Base-by-base conservation (phyloP, 495 filamentous ascomycete species). In the Neurospora sp. region DNA sequence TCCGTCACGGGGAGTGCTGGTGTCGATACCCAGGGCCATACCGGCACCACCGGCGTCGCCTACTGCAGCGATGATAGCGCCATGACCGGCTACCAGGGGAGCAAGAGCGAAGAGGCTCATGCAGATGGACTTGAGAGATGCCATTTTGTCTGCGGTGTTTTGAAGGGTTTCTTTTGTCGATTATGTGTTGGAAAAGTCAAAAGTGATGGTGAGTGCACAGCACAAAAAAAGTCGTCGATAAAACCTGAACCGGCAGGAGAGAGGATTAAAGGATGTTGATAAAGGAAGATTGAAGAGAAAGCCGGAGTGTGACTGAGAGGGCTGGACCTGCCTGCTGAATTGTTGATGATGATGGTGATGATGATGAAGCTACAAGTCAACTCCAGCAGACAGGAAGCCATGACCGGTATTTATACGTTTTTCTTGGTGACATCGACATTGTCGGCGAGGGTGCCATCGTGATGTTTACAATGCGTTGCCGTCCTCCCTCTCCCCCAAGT, bases 1-100 rank as follows among this genome's bases (percentile, higher is more conserved):
- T 40, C 86, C 86, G 71, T 86, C 85, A 20, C 86, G 86, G 16
- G 86, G 86, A 6, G 86, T 88, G 71, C 75, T 76, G 66, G 82
- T 79, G 76, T 87, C 82, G 74, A 88, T 81, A 71, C 83, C 82
- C 2, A 85, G 79, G n/a, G 79, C 80, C 78, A 83, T 86, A 76
- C 86, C 83, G 8, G 78, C 79, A 40, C 86, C 86, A 23, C 86
- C 86, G 18, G 81, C 82, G 72, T 88, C 79, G 40, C 86, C 86
- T 20, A 77, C 79, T 7, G 86, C 86, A 10, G 75, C 69, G 70
- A 82, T 81, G 78, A 88, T 88, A 48, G 83, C 86, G 38, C 81
- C 82, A 76, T 88, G 86, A 76, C 82, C 84, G 38, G 84, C 80
- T 70, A 80, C 85, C 12, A 85, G 66, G 70, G 84, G 75, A 72